Percentiles rank a stretch among this genome's conserved stretches.
phyloP scores from a whole-genome alignment of 805 yeast species.

The Ogataea salicorniae region DNA sequence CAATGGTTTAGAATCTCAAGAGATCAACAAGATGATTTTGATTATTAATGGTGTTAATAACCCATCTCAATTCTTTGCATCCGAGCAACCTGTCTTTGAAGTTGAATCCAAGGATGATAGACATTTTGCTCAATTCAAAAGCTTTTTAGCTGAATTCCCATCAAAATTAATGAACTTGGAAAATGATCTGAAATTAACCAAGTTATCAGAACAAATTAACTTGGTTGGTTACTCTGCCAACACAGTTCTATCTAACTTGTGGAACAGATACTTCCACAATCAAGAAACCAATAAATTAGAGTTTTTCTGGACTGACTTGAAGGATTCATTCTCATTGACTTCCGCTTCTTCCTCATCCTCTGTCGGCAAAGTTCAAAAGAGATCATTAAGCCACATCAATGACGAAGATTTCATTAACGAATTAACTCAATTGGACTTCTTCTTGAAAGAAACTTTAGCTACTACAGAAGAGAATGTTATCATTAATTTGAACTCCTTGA shows the following conservation, averaged over 20 bases:
- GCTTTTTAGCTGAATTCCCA: conserved; percentile 25
- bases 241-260: conserved; percentile 13
- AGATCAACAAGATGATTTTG: conserved; percentile 32
- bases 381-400: conserved; percentile 32
- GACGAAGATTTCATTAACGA: conserved; percentile 46
- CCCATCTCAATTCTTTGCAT: conserved; percentile 28
- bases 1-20: conserved; percentile 2
- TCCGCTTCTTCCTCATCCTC: conserved; percentile 5
- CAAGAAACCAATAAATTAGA: conserved; percentile 30
- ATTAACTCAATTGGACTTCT: conserved; percentile 41
- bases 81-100: conserved; percentile 18
- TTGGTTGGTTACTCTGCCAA: conserved; percentile 16
- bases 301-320: conserved; percentile 34
- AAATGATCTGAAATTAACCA: conserved; percentile 12
- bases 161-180: conserved; percentile 13
- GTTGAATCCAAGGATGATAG: conserved; percentile 19
- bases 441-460: conserved; percentile 24
- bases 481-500: conserved; percentile 39
- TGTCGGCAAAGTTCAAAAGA: conserved; percentile 11
- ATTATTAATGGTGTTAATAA: conserved; percentile 38
- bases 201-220: conserved; percentile 25
- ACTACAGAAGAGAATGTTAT: conserved; percentile 27
- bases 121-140: conserved; percentile 11
- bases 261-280: conserved; percentile 24
- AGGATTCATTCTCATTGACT: conserved; percentile 14